Base-by-base conservation (phyloP, 495 filamentous ascomycete genomes). In the Entonaema liquescens region DNA sequence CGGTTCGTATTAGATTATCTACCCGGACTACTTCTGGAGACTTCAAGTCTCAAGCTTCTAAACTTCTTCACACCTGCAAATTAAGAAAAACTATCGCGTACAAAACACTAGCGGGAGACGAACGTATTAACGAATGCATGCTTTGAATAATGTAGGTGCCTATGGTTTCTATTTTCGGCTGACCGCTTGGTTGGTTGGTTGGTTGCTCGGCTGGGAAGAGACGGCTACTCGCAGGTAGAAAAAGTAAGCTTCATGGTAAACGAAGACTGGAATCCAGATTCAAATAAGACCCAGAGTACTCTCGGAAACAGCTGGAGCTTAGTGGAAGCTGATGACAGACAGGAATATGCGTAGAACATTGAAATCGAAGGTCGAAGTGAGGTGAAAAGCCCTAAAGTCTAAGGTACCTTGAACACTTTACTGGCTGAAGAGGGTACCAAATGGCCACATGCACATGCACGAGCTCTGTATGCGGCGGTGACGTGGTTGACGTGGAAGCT, bases 401-500 rank as follows among this genome's bases (percentile, higher is more conserved):
- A 56, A n/a, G 29, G 55, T 66, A 62, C 61, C 54, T 60, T 31
- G 55, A 59, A 49, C 19, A 69, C 23, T 57, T 25, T 52, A 57
- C 44, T 26, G 33, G 60, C 31, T 70, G 64, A 53, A 61, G 60
- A 73, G 61, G 70, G 65, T 68, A 58, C 47, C 61, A 73, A 66
- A 38, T 73, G 66, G 47, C 44, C 65, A 69, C 68, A 38, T 73
- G 66, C 66, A 69, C 25, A 67, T 59, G 62, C 56, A 73, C 65
- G 70, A 62, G 62, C 42, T 64, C 35, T 56, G 35, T 59, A 69
- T 73, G 70, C 70, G 65, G 70, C 70, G 70, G 70, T 73, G 70
- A 73, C 70, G 70, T 73, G 70, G 70, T 73, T 71, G 19, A 47
- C 42, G 19, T 47, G 42, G 31, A 25, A 62, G 42, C 50, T 69